Conservation (phyloP, 1,139 yeast genomes). For the Taphrina betulina region DNA sequence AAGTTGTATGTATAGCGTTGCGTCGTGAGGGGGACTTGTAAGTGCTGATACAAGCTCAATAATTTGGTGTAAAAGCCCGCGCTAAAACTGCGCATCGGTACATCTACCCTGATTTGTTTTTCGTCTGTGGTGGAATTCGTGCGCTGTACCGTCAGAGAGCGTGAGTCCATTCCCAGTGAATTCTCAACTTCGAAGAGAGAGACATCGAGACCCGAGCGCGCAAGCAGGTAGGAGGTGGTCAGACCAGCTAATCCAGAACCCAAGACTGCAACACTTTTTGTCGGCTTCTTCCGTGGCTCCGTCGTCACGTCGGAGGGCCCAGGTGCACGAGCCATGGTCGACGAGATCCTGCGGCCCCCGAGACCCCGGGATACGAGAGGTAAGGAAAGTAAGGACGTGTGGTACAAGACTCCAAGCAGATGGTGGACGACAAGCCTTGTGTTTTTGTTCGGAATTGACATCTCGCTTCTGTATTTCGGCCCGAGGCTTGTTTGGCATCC, state of each 20-base stretch:
- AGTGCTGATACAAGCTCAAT: not conserved
- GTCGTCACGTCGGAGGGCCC: too few species aligned
- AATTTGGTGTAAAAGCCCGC: not conserved
- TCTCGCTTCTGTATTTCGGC: too few species aligned
- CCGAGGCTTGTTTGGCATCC: too few species aligned
- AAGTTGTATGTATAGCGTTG: not conserved
- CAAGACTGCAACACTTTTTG: not conserved
- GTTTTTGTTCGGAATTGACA: too few species aligned
- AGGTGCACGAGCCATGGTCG: too few species aligned
- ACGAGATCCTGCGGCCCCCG: too few species aligned
- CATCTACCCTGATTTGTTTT: not conserved
- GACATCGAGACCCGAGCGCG: not conserved
- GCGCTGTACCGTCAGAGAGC: not conserved
- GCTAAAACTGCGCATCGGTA: not conserved
- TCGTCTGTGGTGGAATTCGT: not conserved
- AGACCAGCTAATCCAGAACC: not conserved
- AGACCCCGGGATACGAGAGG: too few species aligned
- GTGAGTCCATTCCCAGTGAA: not conserved
- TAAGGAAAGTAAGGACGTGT: too few species aligned
- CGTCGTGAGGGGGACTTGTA: not conserved
- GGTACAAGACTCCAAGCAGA: too few species aligned
- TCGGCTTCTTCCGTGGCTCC: too few species aligned
- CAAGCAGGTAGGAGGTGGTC: not conserved
- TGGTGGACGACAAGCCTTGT: too few species aligned
- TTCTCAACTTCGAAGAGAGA: not conserved